These are phyloP conservation scores for Castanopsis chinensis DNA, from an alignment of 306 rosid genomes.

Conservation along the genomic window DNA sequence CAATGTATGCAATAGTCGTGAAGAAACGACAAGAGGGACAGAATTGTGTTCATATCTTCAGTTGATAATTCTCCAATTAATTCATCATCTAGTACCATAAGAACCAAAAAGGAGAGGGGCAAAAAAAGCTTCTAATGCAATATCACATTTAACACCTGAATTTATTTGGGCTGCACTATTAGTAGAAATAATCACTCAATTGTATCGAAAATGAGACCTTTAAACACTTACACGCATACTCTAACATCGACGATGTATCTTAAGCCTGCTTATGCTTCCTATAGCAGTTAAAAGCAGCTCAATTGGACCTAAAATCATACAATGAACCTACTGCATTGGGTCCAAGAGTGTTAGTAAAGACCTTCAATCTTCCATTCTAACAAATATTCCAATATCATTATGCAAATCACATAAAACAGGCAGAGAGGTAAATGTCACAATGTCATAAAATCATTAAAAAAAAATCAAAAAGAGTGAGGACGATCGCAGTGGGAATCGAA, in stretches of 20 bases:
- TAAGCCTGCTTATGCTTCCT: neutral
- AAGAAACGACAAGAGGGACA: neutral
- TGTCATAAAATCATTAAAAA: neutral
- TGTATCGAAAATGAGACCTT: neutral
- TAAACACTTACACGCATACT: neutral
- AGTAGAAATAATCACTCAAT: neutral
- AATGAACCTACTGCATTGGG: neutral
- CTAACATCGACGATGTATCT: neutral
- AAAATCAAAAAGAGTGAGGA: neutral
- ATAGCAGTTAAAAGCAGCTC: neutral
- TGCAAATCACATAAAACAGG: neutral
- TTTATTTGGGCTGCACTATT: neutral
- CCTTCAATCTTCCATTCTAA: no score
- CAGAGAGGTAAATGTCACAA: neutral
- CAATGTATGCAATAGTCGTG: neutral
- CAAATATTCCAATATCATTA: neutral
- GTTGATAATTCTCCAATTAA: neutral
- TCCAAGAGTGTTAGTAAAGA: no score
- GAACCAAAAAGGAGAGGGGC: neutral
- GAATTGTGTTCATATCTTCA: neutral
- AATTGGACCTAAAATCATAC: neutral
- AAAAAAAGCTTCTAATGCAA: neutral
- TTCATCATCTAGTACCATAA: neutral
- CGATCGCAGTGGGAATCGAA: conserved; percentile 99
- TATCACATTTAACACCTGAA: neutral